These are phyloP conservation scores for Prunus mongolica DNA, from an alignment of 306 rosid species.

Conservation along the genomic window DNA sequence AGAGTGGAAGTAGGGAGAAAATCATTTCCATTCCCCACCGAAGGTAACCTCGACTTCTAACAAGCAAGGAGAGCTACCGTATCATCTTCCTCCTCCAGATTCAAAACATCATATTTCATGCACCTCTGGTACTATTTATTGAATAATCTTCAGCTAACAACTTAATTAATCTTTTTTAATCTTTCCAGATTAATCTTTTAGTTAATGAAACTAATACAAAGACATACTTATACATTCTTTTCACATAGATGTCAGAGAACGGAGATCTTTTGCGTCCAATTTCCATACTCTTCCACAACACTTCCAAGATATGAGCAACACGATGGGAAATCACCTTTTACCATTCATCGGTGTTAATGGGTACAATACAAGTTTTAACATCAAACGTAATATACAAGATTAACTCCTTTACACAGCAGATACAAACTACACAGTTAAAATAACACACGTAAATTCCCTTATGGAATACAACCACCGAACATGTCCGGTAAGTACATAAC, in stretches of 20 bases:
- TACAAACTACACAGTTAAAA: neutral
- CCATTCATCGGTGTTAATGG: neutral
- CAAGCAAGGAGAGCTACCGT: no score
- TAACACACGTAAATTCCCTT: neutral
- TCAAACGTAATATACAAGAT: neutral
- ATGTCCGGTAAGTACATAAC: neutral
- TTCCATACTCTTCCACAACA: neutral
- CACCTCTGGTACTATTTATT: no score
- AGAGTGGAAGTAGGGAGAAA: no score
- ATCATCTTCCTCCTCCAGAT: no score
- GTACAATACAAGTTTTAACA: neutral
- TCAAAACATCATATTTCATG: no score
- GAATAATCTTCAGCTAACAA: neutral
- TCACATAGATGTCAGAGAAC: neutral
- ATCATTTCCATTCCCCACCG: no score
- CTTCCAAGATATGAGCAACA: neutral
- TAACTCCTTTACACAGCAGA: neutral
- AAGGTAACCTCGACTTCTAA: no score
- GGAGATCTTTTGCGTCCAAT: neutral
- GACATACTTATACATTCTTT: neutral
- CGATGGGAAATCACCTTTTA: neutral
- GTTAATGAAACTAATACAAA: neutral
- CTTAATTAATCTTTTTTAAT: neutral
- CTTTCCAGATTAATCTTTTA: neutral
- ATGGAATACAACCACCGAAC: slow-evolving; percentile 8